phyloP scores from a whole-genome alignment of 2,329 filamentous ascomycete genomes.

The Capronia coronata region DNA sequence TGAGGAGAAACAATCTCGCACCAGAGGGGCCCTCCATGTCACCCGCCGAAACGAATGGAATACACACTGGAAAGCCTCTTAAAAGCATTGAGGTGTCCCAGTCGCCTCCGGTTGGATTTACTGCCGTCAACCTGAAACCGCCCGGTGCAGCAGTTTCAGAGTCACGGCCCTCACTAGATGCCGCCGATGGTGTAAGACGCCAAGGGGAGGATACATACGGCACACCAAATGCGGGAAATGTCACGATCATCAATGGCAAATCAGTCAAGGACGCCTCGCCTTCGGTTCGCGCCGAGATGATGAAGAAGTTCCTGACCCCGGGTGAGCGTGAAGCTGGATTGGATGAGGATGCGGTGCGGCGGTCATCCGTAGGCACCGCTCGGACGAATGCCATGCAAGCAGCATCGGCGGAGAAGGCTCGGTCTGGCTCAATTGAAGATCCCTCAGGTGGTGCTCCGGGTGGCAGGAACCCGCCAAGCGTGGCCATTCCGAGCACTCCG shows the following conservation, averaged over 20 bases:
- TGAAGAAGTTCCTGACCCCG: constrained; percentile 58
- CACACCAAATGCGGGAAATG: constrained; percentile 40
- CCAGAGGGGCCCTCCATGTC: constrained; percentile 24
- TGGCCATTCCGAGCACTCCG: constrained; percentile 51
- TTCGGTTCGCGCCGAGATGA: constrained; percentile 52
- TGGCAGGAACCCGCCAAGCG: constrained; percentile 36
- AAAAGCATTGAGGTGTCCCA: constrained; percentile 32
- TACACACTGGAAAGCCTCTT: constrained; percentile 25
- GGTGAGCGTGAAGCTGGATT: constrained; percentile 46
- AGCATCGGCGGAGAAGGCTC: constrained; percentile 12
- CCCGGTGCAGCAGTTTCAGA: constrained; percentile 27
- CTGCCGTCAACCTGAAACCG: constrained; percentile 53
- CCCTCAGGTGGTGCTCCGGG: constrained; percentile 3
- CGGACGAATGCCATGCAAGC: constrained; percentile 15
- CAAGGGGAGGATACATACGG: constrained; percentile 32
- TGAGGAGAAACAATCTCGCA: constrained; percentile 11
- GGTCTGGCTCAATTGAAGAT: constrained; percentile 23
- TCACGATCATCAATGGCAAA: constrained; percentile 45
- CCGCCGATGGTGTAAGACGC: constrained; percentile 4
- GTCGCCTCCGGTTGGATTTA: constrained; percentile 49
- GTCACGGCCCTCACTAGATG: constrained; percentile 1
- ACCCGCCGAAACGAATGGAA: constrained; percentile 27
- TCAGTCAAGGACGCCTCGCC: constrained; percentile 49
- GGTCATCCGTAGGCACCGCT: constrained; percentile 17
- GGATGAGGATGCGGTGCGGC: constrained; percentile 23